Conservation (phyloP, 306 rosid species). For the Begonia masoniana region DNA sequence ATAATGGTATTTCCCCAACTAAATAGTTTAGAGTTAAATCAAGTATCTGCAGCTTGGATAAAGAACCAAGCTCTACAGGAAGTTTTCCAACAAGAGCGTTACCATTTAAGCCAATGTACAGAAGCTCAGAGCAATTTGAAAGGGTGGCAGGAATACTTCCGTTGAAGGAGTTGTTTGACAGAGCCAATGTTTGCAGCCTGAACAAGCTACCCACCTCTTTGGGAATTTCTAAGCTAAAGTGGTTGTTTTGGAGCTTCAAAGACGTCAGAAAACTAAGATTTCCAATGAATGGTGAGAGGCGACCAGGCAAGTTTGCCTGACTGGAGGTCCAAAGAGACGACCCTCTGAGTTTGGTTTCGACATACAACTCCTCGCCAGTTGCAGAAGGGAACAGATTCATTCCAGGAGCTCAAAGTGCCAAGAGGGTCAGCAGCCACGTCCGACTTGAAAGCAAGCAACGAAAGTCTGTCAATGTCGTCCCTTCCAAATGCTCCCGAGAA, state of each 20-base stretch:
- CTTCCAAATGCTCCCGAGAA: constrained; percentile 3
- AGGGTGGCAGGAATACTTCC: constrained; percentile 14
- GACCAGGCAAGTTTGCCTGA: constrained; percentile 3
- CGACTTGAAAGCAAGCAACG: constrained; percentile 16
- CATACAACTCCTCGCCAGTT: constrained; percentile 18
- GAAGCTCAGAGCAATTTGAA: constrained; percentile 11
- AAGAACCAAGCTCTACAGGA: constrained; percentile 1
- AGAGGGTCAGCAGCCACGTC: constrained; percentile 3
- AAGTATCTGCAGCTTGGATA: constrained; percentile 5
- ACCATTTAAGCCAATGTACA: background rate
- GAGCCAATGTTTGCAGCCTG: background rate
- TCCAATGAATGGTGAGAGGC: constrained; percentile 9
- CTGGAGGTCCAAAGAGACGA: constrained; percentile 4
- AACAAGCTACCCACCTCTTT: constrained; percentile 11
- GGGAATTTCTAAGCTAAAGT: constrained; percentile 9
- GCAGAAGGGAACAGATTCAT: constrained; percentile 13
- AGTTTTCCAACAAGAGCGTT: constrained; percentile 8
- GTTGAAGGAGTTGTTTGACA: constrained; percentile 5
- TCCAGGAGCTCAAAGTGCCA: constrained; percentile 14
- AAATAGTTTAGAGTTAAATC: background rate
- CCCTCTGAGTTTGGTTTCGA: constrained; percentile 7
- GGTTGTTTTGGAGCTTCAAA: constrained; percentile 11
- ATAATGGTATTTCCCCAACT: constrained; percentile 13
- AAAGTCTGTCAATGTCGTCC: constrained; percentile 3
- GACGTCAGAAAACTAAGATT: constrained; percentile 13